Conservation (phyloP, 257 asterid species). For the Rubia yunnanensis region DNA sequence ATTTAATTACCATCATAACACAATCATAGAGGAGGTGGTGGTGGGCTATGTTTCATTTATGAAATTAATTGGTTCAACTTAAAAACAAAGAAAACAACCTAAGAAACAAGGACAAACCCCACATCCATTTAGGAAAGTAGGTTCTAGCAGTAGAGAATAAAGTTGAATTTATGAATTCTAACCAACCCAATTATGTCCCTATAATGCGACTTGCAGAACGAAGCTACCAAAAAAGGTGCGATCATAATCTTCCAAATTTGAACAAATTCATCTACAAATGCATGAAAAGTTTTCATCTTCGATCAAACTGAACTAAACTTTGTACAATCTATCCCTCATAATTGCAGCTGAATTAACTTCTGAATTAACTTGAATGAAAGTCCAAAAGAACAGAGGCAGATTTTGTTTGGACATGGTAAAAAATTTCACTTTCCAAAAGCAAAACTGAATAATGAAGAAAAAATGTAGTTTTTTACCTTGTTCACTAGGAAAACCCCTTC, state of each 20-base stretch:
- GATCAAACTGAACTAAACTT: background rate
- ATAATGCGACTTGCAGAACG: constrained; percentile 12
- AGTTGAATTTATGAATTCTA: constrained; percentile 2
- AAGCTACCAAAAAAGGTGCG: background rate
- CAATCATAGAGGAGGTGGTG: constrained; percentile 26
- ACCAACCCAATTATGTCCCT: constrained; percentile 11
- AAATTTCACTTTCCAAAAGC: background rate
- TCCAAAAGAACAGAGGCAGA: constrained; percentile 6
- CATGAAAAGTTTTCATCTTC: constrained; percentile 3
- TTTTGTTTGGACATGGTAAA: constrained; percentile 17
- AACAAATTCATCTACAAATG: constrained; percentile 7
- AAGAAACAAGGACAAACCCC: constrained; percentile 17
- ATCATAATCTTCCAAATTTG: constrained; percentile 4
- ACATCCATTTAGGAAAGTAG: constrained; percentile 16
- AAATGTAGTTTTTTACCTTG: constrained; percentile 39
- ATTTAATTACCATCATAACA: constrained; percentile 38
- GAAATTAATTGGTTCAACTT: constrained; percentile 12
- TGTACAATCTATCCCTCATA: too few relatives aligned
- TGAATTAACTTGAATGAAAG: too few relatives aligned
- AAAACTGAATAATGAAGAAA: constrained; percentile 14
- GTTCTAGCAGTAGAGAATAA: constrained; percentile 5
- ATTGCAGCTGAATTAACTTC: too few relatives aligned
- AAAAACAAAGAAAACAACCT: constrained; percentile 9
- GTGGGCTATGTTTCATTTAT: constrained; percentile 12
- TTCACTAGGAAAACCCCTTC: constrained; percentile 65